A percentile compares a stretch with the other conserved stretches of the same genome.
Evolutionary conservation across 768 basidiomycete genomes (phyloP).

Genomic region (Astraeus odoratus): DNA sequence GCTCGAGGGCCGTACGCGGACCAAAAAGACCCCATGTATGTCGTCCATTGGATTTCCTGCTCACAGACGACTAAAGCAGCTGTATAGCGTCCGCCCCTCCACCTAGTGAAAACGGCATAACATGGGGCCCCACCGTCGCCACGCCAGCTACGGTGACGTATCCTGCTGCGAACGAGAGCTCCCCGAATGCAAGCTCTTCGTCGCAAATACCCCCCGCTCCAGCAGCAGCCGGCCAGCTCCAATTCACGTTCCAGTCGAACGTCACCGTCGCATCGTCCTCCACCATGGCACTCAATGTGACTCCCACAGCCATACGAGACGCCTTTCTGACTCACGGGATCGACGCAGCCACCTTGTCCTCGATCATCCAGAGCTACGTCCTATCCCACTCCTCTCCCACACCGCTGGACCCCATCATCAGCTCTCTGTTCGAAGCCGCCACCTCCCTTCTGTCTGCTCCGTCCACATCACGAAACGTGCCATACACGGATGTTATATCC

Average conservation of each 20-base stretch:
- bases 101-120: constrained; percentile 21
- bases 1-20: constrained; percentile 46
- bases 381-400: constrained; percentile 42
- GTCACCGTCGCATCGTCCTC: constrained; percentile 36
- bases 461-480: constrained; percentile 27
- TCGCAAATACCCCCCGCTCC: constrained; percentile 30
- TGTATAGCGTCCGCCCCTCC: constrained; percentile 8
- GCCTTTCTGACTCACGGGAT: constrained; percentile 30
- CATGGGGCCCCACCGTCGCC: constrained; percentile 34
- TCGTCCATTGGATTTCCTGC: constrained; percentile 32
- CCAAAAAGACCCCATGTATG: constrained; percentile 40
- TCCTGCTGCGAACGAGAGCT: constrained; percentile 15
- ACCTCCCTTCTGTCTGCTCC: constrained; percentile 18
- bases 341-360: constrained; percentile 43
- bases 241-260: constrained; percentile 37
- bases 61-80: constrained; percentile 2
- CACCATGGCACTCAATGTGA: constrained; percentile 23
- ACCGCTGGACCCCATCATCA: constrained; percentile 43
- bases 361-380: constrained; percentile 47
- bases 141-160: constrained; percentile 35
- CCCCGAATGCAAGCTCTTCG: constrained; percentile 23
- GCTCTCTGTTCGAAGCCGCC: constrained; percentile 49
- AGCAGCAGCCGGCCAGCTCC: constrained; percentile 29
- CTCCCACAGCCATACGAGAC: constrained; percentile 23
- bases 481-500: constrained; percentile 31